Evolutionary conservation across 257 asterid species (phyloP), one percentile per base, ranked within the genome.

Genomic region (Capsicum chinense): DNA sequence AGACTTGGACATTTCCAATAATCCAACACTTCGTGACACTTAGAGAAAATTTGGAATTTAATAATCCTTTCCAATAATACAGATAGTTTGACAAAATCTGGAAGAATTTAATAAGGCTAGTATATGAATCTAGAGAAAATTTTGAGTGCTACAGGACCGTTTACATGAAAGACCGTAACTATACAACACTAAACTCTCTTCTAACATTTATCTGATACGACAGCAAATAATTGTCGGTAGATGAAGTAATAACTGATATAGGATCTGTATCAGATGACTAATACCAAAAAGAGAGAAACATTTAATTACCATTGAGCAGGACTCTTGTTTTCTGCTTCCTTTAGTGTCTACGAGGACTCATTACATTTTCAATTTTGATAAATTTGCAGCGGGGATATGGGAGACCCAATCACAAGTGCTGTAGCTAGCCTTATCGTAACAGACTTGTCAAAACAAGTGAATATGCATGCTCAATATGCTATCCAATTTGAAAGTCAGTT

Each of bases 401-500:
- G 79, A n/a, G 79, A 71, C 9, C 0, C 79, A 71, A 71, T 71
- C 17, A 71, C 33, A 17, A 26, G 0, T 44, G 79, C 84, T 16
- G 19, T 81, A 48, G 57, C n/a, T 33, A 21, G n/a, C 47, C 1
- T 63, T 47, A 15, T 81, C 54, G 14, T 81, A 33, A 44, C 13
- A 0, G 84, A 63, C 59, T 81, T 81, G 62, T 5, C 70, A 10
- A 48, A 79, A 47, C 19, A 79, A 79, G 70, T 79, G 66, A 17
- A 79, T 17, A 39, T 6, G 9, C 83, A 79, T 56, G 83, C 83
- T 42, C 78, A 69, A 80, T 87, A 83, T 85, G 88, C 79, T 13
- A 54, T 47, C 16, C 85, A 83, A 76, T 88, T 71, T 59, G 80
- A 70, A 80, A 8, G 62, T 47, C 84, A 80, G 80, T 86, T 85